Conservation (phyloP, 192 early-diverging fungal genomes). For the Coemansia furcata region DNA sequence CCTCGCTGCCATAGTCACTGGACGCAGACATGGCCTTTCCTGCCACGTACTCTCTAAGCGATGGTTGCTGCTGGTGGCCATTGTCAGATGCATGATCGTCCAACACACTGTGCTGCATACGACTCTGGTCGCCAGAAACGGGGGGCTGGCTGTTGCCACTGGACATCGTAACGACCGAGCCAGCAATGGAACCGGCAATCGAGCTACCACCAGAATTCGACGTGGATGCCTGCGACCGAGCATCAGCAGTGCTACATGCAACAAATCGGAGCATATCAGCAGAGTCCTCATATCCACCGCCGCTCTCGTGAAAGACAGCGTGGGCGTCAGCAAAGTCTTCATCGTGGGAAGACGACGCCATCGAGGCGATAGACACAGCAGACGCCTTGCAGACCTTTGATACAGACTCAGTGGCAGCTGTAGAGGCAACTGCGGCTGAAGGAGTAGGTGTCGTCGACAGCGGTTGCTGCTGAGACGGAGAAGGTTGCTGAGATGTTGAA, state of each 20-base stretch:
- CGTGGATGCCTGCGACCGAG: background rate
- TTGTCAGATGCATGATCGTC: background rate
- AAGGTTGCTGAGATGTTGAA: background rate
- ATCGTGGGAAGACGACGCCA: constrained; percentile 21
- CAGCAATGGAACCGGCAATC: background rate
- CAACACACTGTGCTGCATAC: background rate
- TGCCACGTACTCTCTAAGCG: constrained; percentile 47
- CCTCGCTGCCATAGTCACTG: background rate
- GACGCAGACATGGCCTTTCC: constrained; percentile 13
- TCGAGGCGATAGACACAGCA: constrained; percentile 18
- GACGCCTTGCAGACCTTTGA: constrained; percentile 10
- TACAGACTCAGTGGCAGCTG: background rate
- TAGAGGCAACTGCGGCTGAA: background rate
- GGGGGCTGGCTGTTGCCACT: constrained; percentile 7
- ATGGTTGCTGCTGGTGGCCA: constrained; percentile 29
- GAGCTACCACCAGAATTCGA: background rate
- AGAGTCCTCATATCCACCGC: constrained; percentile 11
- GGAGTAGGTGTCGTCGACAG: background rate
- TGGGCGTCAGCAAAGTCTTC: constrained; percentile 9
- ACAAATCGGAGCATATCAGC: constrained; percentile 12
- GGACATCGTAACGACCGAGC: constrained; percentile 4
- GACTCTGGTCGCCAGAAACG: background rate
- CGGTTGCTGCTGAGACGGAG: background rate
- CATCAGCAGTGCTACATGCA: background rate
- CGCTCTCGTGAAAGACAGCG: constrained; percentile 16